These are phyloP conservation scores for Baudoinia panamericana DNA, from an alignment of 495 filamentous ascomycete genomes.

Conservation along the genomic window DNA sequence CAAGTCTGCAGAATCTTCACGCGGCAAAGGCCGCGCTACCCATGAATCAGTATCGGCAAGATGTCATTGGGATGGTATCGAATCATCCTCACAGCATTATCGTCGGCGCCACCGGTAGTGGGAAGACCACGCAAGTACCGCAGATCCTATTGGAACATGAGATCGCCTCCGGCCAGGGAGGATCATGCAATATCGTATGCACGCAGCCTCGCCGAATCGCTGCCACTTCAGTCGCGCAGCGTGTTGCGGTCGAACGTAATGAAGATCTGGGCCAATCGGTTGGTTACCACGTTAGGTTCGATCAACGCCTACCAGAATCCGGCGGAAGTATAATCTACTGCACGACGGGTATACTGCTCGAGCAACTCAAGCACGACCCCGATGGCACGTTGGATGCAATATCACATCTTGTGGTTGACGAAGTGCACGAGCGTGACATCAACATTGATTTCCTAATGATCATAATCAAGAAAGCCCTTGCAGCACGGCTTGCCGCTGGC, in stretches of 20 bases:
- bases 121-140: slow-evolving; percentile 51
- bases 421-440: slow-evolving; percentile 48
- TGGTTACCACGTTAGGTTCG: slow-evolving; percentile 44
- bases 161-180: slow-evolving; percentile 32
- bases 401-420: slow-evolving; percentile 47
- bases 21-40: slow-evolving; percentile 35
- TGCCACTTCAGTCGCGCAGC: slow-evolving; percentile 39
- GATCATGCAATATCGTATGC: slow-evolving; percentile 41
- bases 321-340: slow-evolving; percentile 43
- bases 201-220: slow-evolving; percentile 48
- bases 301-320: slow-evolving; percentile 29
- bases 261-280: slow-evolving; percentile 38
- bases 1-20: slow-evolving; percentile 26
- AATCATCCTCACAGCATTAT: slow-evolving; percentile 41
- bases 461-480: slow-evolving; percentile 37
- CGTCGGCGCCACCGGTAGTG: slow-evolving; percentile 44
- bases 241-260: slow-evolving; percentile 42
- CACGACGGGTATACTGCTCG: slow-evolving; percentile 44
- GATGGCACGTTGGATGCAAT: slow-evolving; percentile 33
- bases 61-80: slow-evolving; percentile 37
- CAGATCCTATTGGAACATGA: slow-evolving; percentile 46
- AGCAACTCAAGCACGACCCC: slow-evolving; percentile 34
- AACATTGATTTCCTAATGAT: slow-evolving; percentile 44
- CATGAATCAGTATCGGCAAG: slow-evolving; percentile 34
- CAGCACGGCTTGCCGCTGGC: slow-evolving; percentile 27